Evolutionary conservation across 805 yeast genomes (phyloP).

Genomic region (Lipomyces mesembrius): DNA sequence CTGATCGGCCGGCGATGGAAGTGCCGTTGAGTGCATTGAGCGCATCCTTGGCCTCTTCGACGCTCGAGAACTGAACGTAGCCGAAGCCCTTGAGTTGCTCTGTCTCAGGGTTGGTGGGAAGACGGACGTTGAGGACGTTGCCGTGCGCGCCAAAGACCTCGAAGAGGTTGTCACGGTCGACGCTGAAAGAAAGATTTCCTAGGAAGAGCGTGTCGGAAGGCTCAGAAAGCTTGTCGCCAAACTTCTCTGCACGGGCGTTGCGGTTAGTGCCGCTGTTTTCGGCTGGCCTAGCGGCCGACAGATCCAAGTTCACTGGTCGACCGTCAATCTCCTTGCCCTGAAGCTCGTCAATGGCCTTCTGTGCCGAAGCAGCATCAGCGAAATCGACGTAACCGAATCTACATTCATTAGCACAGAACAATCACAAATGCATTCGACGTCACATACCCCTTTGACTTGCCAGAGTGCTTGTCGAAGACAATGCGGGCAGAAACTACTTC

Average conservation of each 20-base stretch:
- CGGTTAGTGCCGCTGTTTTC: constrained; percentile 55
- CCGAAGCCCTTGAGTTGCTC: constrained; percentile 99
- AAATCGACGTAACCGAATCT: constrained; percentile 80
- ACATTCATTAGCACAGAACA: not conserved
- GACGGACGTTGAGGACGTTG: constrained; percentile 82
- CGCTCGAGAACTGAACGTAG: constrained; percentile 84
- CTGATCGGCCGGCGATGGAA: constrained; percentile 86
- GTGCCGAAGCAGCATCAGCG: constrained; percentile 73
- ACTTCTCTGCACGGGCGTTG: constrained; percentile 81
- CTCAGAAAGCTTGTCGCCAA: constrained; percentile 85
- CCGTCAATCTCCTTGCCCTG: constrained; percentile 97
- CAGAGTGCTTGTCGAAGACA: constrained; percentile 87
- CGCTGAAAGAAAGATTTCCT: constrained; percentile 93
- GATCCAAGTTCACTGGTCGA: constrained; percentile 90
- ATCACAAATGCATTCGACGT: not conserved
- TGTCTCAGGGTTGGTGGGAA: constrained; percentile 98
- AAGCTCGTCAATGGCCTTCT: constrained; percentile 79
- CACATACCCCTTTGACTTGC: constrained; percentile 88
- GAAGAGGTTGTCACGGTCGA: constrained; percentile 77
- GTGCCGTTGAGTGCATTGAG: constrained; percentile 86
- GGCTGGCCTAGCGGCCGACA: constrained; percentile 83
- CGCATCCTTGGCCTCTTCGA: constrained; percentile 91
- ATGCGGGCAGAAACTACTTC: constrained; percentile 91
- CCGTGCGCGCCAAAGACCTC: constrained; percentile 78
- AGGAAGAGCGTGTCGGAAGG: constrained; percentile 96